A percentile compares a stretch with the other conserved stretches of the same genome.
Evolutionary conservation across 192 early-diverging fungal species (phyloP).

Genomic region (Paraglomus occultum): DNA sequence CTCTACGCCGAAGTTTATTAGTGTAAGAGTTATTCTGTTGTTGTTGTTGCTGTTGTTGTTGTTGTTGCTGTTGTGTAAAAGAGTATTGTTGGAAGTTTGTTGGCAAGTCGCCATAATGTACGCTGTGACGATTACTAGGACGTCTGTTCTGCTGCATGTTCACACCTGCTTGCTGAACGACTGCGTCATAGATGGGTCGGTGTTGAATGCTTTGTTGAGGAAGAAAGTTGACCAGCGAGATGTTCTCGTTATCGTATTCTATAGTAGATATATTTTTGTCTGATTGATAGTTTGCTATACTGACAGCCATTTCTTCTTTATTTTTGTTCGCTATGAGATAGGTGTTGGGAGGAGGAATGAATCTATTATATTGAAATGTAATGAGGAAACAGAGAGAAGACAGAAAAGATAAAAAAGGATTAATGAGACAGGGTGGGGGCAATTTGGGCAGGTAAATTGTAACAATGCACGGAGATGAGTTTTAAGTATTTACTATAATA

Average conservation of each 20-base stretch:
- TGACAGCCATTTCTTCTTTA: slow-evolving; percentile 14
- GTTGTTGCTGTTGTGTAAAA: too few species aligned
- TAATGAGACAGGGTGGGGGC: too few species aligned
- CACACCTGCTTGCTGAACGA: neutral
- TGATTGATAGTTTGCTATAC: slow-evolving; percentile 6
- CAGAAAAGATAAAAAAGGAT: too few species aligned
- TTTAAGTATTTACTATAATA: too few species aligned
- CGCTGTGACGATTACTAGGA: slow-evolving; percentile 15
- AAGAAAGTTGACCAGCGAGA: slow-evolving; percentile 12
- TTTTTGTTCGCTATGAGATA: neutral
- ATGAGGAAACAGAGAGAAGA: too few species aligned
- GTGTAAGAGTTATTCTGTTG: neutral
- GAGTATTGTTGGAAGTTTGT: neutral
- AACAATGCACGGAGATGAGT: too few species aligned
- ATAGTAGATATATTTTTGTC: neutral
- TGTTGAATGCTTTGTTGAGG: neutral
- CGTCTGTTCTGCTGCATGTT: neutral
- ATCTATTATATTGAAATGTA: too few species aligned
- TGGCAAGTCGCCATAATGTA: slow-evolving; percentile 8
- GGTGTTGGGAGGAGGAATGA: too few species aligned
- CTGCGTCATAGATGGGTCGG: slow-evolving; percentile 2
- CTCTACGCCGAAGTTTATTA: neutral
- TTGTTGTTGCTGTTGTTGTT: neutral
- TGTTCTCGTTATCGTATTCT: slow-evolving; percentile 19
- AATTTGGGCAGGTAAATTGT: too few species aligned